Evolutionary conservation across 2,329 filamentous ascomycete genomes (phyloP).

Genomic region (Aspergillus versicolor): DNA sequence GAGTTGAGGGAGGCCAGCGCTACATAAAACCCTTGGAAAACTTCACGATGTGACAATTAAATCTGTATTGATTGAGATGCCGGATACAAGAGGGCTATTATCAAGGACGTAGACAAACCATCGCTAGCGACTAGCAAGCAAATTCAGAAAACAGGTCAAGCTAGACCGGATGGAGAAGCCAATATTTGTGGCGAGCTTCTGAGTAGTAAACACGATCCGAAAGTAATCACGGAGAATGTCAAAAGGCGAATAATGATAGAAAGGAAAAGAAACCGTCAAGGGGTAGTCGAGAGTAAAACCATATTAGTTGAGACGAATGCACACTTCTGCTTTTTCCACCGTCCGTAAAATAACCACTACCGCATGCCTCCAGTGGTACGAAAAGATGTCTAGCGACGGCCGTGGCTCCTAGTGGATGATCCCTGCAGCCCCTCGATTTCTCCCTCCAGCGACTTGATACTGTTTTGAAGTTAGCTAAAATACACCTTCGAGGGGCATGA

Average conservation of each 20-base stretch:
- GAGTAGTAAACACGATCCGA: slow-evolving; percentile 32
- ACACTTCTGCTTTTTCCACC: slow-evolving; percentile 26
- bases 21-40: neutral
- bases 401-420: slow-evolving; percentile 83
- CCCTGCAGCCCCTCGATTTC: slow-evolving; percentile 95
- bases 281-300: slow-evolving; percentile 37
- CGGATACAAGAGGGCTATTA: slow-evolving; percentile 44
- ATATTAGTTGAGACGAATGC: slow-evolving; percentile 32
- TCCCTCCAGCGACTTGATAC: slow-evolving; percentile 63
- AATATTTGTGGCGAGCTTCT: slow-evolving; percentile 30
- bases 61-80: slow-evolving; percentile 41
- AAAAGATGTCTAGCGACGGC: slow-evolving; percentile 68
- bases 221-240: slow-evolving; percentile 18
- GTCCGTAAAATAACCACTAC: slow-evolving; percentile 26
- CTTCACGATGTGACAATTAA: slow-evolving; percentile 26
- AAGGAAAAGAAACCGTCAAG: slow-evolving; percentile 23
- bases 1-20: neutral
- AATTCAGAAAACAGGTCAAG: slow-evolving; percentile 33
- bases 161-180: slow-evolving; percentile 14
- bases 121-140: slow-evolving; percentile 43
- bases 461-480: slow-evolving; percentile 30
- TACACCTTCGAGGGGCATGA: neutral
- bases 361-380: slow-evolving; percentile 15
- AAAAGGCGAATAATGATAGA: slow-evolving; percentile 9
- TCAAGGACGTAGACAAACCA: slow-evolving; percentile 41